Evolutionary conservation across 2,329 filamentous ascomycete genomes (phyloP), one percentile per base, ranked within the genome.

Genomic region (Stemphylium beticola): DNA sequence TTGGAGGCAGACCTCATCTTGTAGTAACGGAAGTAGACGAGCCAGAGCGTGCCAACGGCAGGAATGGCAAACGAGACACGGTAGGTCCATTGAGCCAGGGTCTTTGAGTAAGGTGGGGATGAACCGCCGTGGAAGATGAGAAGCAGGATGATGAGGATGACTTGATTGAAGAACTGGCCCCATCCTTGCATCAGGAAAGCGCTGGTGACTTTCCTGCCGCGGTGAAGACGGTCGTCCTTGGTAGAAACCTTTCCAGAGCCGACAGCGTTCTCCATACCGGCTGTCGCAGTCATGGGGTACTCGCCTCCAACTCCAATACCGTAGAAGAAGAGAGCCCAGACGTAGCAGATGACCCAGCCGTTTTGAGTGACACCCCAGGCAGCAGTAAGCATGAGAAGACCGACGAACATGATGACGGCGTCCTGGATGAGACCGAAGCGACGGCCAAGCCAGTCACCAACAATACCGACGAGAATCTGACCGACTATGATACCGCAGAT

Each of bases 151-250:
- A 98, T 96, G 60, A 98, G 84, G 53, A 96, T 78, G 66, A 90
- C 88, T 78, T 97, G 93, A 85, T 98, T 98, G 81, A 91, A 82
- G 75, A 96, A 91, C 77, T 98, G 93, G 63, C 93, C 93, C 93
- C 93, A 98, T 49, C 93, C 93, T 78, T 98, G 93, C 93, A 98
- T 97, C 78, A 98, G 78, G 81, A 98, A 98, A 54, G 93, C 93
- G 76, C 89, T 92, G 63, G 92, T 96, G 74, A 97, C 93, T 77
- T 96, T 96, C 72, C 93, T 91, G 61, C 93, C 93, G 78, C 93
- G 92, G 81, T 98, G 93, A 48, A 98, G 87, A 74, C 93, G 91
- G 75, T 98, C 93, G 49, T 96, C 92, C 59, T 88, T 89, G 54
- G 92, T 96, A 6, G 93, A 97, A 49, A 96, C 79, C 75, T 89